Base-by-base conservation (phyloP, 441 rosid genomes). In the Croton setiger region DNA sequence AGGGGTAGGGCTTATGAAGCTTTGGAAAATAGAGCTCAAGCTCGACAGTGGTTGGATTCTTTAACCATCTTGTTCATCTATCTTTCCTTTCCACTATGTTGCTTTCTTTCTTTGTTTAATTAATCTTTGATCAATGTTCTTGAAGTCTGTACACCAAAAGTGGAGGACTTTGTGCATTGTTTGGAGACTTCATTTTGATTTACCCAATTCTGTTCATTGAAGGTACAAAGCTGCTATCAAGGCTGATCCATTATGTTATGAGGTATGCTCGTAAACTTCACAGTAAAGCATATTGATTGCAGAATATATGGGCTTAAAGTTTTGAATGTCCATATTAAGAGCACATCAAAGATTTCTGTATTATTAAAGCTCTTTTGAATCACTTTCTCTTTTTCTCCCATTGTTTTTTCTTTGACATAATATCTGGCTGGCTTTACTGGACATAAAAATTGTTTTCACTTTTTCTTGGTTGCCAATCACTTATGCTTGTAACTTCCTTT, bases 191-290 rank as follows among this genome's bases (percentile, higher is more conserved):
- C 15, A 61, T n/a, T 27, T 51, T 49, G 13, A 55, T 63, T 66
- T 80, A 51, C 48, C 49, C 48, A 68, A 44, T 65, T 15, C 18
- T 72, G 66, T 54, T 77, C 71, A n/a, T n/a, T n/a, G n/a, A n/a
- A 93, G 98, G 98, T 91, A 90, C 78, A 90, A 91, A 85, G 96
- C 96, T 67, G 97, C 98, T 72, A 79, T 94, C 68, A 94, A 87
- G 80, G 96, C 97, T 62, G 97, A 94, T 82, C 96, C 98, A 55
- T 81, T 91, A 66, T 91, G 98, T 78, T 89, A 90, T 68, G 98
- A 94, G 97, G 98, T 94, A 91, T 66, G 72, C 66, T 66, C 23
- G 48, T 23, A 12, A n/a, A n/a, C n/a, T n/a, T n/a, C n/a, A n/a
- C n/a, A n/a, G n/a, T n/a, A n/a, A n/a, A n/a, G n/a, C n/a, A n/a